Evolutionary conservation across 306 rosid species (phyloP).

Genomic region (Bauhinia variegata): DNA sequence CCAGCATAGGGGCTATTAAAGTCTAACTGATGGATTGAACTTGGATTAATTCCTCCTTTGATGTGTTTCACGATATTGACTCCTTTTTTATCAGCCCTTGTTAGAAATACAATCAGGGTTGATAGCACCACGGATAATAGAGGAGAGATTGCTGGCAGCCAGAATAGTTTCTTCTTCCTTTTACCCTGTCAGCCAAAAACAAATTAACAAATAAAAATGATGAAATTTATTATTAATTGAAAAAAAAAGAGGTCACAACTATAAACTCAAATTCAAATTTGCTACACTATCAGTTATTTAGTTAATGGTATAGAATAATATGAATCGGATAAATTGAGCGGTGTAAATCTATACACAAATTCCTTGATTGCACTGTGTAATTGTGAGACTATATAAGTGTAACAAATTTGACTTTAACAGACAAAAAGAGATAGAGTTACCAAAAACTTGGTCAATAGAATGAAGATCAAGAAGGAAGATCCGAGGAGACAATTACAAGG

Average conservation of each 20-base stretch:
- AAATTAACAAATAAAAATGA: too few relatives aligned
- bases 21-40: slow-evolving; percentile 62
- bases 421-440: slow-evolving; percentile 38
- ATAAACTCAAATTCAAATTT: too few relatives aligned
- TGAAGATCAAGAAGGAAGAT: slow-evolving; percentile 66
- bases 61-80: slow-evolving; percentile 77
- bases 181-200: slow-evolving; percentile 50
- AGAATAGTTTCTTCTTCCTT: slow-evolving; percentile 67
- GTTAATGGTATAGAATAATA: too few relatives aligned
- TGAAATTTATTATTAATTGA: too few relatives aligned
- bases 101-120: slow-evolving; percentile 63
- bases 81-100: slow-evolving; percentile 68
- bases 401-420: too few relatives aligned
- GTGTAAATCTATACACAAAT: too few relatives aligned
- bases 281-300: too few relatives aligned
- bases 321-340: too few relatives aligned
- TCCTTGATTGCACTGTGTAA: too few relatives aligned
- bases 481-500: slow-evolving; percentile 71
- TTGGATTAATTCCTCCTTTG: slow-evolving; percentile 78
- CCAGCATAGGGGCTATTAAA: slow-evolving; percentile 47
- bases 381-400: too few relatives aligned
- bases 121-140: slow-evolving; percentile 66
- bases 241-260: too few relatives aligned
- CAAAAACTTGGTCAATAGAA: slow-evolving; percentile 61
- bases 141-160: slow-evolving; percentile 85